phyloP scores from a whole-genome alignment of 2,329 filamentous ascomycete genomes.

The Tolypocladium tropicale region DNA sequence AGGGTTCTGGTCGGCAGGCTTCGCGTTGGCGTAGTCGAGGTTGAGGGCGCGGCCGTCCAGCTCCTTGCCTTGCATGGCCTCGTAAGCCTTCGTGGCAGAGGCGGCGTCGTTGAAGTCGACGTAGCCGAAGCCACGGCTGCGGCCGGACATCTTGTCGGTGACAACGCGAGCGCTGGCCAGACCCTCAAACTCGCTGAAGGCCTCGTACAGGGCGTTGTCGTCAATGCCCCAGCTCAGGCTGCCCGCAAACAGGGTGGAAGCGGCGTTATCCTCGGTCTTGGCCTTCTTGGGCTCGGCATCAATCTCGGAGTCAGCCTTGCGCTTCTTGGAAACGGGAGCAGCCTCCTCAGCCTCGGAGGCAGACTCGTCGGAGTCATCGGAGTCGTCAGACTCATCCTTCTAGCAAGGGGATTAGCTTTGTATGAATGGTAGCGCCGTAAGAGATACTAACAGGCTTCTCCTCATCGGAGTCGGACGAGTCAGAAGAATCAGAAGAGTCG shows the following conservation, averaged over 20 bases:
- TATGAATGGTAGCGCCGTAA: neutral
- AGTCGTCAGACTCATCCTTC: conserved; percentile 11
- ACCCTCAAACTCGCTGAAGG: conserved; percentile 73
- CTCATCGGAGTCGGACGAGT: conserved; percentile 18
- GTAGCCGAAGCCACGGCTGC: conserved; percentile 89
- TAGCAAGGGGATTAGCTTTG: neutral
- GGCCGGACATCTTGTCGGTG: conserved; percentile 68
- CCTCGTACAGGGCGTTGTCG: conserved; percentile 68
- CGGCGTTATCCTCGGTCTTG: conserved; percentile 41
- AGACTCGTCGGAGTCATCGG: conserved; percentile 21
- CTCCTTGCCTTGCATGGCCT: conserved; percentile 63
- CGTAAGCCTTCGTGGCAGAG: conserved; percentile 60
- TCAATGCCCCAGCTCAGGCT: conserved; percentile 88
- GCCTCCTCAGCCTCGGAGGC: conserved; percentile 25
- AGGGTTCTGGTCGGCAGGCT: conserved; percentile 42
- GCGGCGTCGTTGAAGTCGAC: conserved; percentile 69
- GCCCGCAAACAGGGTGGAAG: conserved; percentile 71
- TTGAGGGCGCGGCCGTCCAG: conserved; percentile 67
- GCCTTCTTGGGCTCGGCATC: conserved; percentile 53
- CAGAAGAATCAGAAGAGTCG: conserved; percentile 22
- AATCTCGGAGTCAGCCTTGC: conserved; percentile 38
- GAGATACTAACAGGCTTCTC: conserved; percentile 14
- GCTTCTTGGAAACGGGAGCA: conserved; percentile 34
- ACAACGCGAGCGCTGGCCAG: conserved; percentile 68
- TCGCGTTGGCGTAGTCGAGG: conserved; percentile 66